phyloP scores from a whole-genome alignment of 352 stramenopile genomes.

The Phytophthora hybrid region DNA sequence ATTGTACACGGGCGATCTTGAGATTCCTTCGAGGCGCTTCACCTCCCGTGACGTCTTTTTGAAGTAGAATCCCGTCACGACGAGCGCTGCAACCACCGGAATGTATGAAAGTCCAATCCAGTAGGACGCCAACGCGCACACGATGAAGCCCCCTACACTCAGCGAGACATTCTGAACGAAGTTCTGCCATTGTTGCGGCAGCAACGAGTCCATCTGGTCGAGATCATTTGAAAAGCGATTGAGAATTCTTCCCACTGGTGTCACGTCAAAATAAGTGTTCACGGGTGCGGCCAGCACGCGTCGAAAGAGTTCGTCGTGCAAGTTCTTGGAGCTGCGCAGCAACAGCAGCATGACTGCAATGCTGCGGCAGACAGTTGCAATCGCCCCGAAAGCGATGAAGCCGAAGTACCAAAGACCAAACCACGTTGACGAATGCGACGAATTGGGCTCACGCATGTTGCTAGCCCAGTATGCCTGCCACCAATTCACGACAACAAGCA shows the following conservation, averaged over 20 bases:
- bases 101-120: constrained; percentile 61
- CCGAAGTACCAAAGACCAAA: constrained; percentile 51
- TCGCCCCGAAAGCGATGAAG: constrained; percentile 40
- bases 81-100: constrained; percentile 55
- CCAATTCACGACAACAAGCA: constrained; percentile 47
- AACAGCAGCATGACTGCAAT: constrained; percentile 36
- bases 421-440: constrained; percentile 17
- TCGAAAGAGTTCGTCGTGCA: constrained; percentile 49
- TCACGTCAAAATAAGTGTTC: constrained; percentile 64
- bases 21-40: constrained; percentile 94
- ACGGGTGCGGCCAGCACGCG: constrained; percentile 53
- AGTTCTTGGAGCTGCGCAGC: constrained; percentile 38
- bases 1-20: constrained; percentile 92
- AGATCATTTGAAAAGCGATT: constrained; percentile 68
- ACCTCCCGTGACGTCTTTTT: constrained; percentile 85
- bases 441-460: constrained; percentile 24
- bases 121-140: constrained; percentile 46
- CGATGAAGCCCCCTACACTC: constrained; percentile 48
- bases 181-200: constrained; percentile 52
- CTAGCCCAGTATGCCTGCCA: constrained; percentile 52
- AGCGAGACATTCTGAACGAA: constrained; percentile 45
- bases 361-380: constrained; percentile 33
- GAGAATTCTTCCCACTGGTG: constrained; percentile 57
- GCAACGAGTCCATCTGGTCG: constrained; percentile 57
- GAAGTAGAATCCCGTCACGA: constrained; percentile 81